Base-by-base conservation (phyloP, 106 monocot species). In the Xerophyta viscosa region DNA sequence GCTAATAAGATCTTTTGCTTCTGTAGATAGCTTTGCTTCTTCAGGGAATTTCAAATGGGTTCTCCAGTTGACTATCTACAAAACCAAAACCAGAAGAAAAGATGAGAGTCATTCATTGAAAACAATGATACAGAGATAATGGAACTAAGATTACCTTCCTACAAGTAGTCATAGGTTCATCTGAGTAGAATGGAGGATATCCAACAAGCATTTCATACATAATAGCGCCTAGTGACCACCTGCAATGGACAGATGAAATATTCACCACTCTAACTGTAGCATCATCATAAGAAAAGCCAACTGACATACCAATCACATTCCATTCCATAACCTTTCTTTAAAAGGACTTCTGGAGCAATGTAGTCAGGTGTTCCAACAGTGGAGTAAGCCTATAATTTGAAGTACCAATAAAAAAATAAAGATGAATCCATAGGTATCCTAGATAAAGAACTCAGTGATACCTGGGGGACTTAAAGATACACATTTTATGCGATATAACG, bases 351-450 rank as follows among this genome's bases (percentile, higher is more conserved):
- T 24, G 87, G 92, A 56, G 92, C 92, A 69, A 92, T 92, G 52
- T 92, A 92, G 59, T 92, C 92, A 65, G 92, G 92, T 19, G 92
- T 92, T n/a, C 92, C 92, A 60, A 92, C 92, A 31, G 92, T 92
- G 27, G 92, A 86, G 56, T 86, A 92, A 17, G 92, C 92, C 86
- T 92, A n/a, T n/a, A n/a, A n/a, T n/a, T n/a, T n/a, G n/a, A n/a
- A n/a, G n/a, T n/a, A n/a, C n/a, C n/a, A n/a, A n/a, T n/a, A n/a
- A n/a, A n/a, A n/a, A n/a, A n/a, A n/a, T n/a, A n/a, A n/a, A n/a
- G n/a, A n/a, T n/a, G n/a, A n/a, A n/a, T n/a, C n/a, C n/a, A n/a
- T n/a, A n/a, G n/a, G n/a, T n/a, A n/a, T n/a, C n/a, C n/a, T n/a
- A n/a, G n/a, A n/a, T n/a, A n/a, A n/a, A n/a, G n/a, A n/a, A n/a